Evolutionary conservation across 768 basidiomycete genomes (phyloP), one percentile per base, ranked within the genome.

Genomic region (Tylopilus sp.): DNA sequence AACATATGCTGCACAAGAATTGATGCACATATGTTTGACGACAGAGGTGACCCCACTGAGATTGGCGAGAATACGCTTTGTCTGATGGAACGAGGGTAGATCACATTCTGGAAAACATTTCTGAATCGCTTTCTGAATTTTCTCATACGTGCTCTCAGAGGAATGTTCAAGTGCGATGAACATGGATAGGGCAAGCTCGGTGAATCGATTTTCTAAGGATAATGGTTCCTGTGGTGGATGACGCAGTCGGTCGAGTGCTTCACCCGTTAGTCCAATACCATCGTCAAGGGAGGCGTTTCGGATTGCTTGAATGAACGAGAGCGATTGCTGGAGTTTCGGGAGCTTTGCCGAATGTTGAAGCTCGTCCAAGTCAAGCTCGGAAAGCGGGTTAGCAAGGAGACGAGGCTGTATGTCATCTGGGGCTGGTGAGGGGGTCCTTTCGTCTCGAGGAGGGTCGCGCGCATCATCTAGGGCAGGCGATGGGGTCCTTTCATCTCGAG

Each of bases 211-310:
- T 22, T 4, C 12, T 40, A n/a, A n/a, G n/a, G n/a, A n/a, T n/a
- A n/a, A n/a, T n/a, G n/a, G n/a, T n/a, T 43, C 21, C 17, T 28
- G 25, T 17, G 26, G 25, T 9, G 41, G 41, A 43, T 43, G 16
- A 26, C 25, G 17, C 26, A 43, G 41, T 25, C 24, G 40, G 16
- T 41, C 13, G 83, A 43, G 26, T 9, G 42, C n/a, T 11, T 43
- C 28, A 4, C 42, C 25, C 10, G 42, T 28, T 9, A 43, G 16
- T n/a, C 42, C 26, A 29, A 29, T 43, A 17, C n/a, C 17, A n/a
- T 43, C 26, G 13, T 28, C 42, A n/a, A 43, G 26, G 5, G 42
- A 43, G 26, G 26, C 17, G 8, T 44, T 44, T 44, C 28, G 11
- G 10, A 30, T n/a, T 6, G 43, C 29, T 10, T 44, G 29, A 11